These are phyloP conservation scores for Pseudogymnoascus pannorum DNA, from an alignment of 2,329 filamentous ascomycete species.

Conservation along the genomic window DNA sequence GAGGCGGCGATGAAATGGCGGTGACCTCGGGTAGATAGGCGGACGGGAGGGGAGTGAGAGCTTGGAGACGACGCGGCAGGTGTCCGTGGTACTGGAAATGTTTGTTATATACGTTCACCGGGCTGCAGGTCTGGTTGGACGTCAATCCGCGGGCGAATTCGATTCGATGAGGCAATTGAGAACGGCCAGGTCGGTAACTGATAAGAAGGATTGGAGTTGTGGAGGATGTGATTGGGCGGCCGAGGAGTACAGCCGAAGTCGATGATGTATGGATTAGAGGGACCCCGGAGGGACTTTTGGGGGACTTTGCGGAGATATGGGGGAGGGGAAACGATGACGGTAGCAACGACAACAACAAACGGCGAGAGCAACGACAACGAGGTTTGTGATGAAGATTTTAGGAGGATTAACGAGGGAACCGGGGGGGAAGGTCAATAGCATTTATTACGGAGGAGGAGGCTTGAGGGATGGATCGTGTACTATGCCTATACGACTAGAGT, in stretches of 20 bases:
- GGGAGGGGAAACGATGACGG: not conserved
- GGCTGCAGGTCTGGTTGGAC: not conserved
- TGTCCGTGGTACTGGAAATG: not conserved
- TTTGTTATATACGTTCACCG: not conserved
- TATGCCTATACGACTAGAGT: not conserved
- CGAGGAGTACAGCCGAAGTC: not conserved
- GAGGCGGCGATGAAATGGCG: not conserved
- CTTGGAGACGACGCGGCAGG: not conserved
- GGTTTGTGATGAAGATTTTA: not conserved
- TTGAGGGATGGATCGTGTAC: not conserved
- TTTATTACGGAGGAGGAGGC: slow-evolving; percentile 1
- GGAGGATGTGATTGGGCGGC: not conserved
- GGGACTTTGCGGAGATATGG: not conserved
- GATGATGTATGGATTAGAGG: not conserved
- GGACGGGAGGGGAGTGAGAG: not conserved
- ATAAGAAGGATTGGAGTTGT: not conserved
- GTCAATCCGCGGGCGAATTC: not conserved
- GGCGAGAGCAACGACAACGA: not conserved
- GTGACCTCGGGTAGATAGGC: slow-evolving; percentile 1
- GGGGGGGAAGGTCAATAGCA: not conserved
- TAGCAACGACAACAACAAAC: not conserved
- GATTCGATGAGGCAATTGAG: not conserved
- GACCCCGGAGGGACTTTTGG: not conserved
- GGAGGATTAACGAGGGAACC: not conserved
- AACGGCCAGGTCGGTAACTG: not conserved